Conservation (phyloP, 148 eudicot genomes). For the Amaranthus cruentus region DNA sequence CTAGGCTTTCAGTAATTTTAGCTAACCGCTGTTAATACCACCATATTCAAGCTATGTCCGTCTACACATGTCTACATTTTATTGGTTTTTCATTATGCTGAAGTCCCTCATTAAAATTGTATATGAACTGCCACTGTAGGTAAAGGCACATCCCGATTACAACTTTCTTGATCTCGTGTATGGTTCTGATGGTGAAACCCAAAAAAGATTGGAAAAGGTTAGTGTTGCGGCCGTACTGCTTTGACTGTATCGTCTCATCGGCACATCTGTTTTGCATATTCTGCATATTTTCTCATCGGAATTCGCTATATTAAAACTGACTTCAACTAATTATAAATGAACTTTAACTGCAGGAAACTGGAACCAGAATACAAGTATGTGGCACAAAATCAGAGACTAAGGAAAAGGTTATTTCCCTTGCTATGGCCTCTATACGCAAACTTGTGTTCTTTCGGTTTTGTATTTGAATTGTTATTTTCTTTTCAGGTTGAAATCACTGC, state of each 20-base stretch:
- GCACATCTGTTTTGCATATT: not conserved
- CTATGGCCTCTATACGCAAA: not conserved
- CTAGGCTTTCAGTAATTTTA: not conserved
- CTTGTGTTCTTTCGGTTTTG: not conserved
- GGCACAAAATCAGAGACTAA: slow-evolving; percentile 47
- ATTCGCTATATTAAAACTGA: not conserved
- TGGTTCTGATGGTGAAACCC: slow-evolving; percentile 69
- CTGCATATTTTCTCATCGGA: not conserved
- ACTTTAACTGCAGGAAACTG: slow-evolving; percentile 63
- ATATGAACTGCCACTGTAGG: slow-evolving; percentile 37
- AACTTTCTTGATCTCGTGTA: slow-evolving; percentile 65
- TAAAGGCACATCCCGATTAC: slow-evolving; percentile 65
- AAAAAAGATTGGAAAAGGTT: slow-evolving; percentile 88
- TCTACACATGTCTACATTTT: not conserved
- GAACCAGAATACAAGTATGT: slow-evolving; percentile 71
- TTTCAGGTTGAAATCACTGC: slow-evolving; percentile 56
- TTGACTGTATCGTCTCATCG: not conserved
- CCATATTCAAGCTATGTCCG: not conserved
- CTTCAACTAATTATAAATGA: not conserved
- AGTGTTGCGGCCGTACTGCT: not conserved
- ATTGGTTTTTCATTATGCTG: not conserved
- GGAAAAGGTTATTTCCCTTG: slow-evolving; percentile 41
- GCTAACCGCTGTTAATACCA: not conserved
- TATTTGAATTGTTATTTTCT: slow-evolving; percentile 6
- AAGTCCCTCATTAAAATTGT: slow-evolving; percentile 13